phyloP scores from a whole-genome alignment of 176 grass and related monocot genomes.

The Oryza rufipogon region DNA sequence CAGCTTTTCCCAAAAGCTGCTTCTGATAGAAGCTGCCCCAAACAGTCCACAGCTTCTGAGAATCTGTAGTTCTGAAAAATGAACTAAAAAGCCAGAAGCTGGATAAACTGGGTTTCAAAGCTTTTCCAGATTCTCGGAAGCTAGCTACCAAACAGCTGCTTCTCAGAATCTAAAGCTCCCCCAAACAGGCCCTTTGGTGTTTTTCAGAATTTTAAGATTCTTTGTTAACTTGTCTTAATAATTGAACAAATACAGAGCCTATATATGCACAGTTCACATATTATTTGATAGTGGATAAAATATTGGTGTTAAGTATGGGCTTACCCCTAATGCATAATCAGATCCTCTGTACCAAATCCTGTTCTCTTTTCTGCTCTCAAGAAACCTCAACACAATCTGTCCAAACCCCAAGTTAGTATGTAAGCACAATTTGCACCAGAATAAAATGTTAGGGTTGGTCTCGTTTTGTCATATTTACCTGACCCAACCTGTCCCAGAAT shows the following conservation, averaged over 20 bases:
- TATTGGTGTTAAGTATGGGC: neutral
- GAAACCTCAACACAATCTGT: conserved; percentile 83
- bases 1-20: too few relatives aligned
- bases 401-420: conserved; percentile 25
- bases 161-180: too few relatives aligned
- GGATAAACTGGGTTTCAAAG: too few relatives aligned
- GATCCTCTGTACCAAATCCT: conserved; percentile 89
- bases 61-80: too few relatives aligned
- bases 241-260: neutral
- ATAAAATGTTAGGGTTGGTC: neutral
- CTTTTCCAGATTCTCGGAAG: too few relatives aligned
- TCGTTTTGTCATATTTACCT: conserved; percentile 53
- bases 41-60: too few relatives aligned
- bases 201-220: neutral
- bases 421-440: conserved; percentile 8
- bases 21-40: too few relatives aligned
- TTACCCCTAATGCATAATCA: conserved; percentile 82
- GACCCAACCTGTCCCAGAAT: conserved; percentile 89
- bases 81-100: too few relatives aligned
- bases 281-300: neutral
- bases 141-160: too few relatives aligned
- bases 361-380: conserved; percentile 97
- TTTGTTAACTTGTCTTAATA: neutral
- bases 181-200: too few relatives aligned
- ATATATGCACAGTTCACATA: neutral